Conservation (phyloP, 139 green algal genomes). For the Chlorella sp. region DNA sequence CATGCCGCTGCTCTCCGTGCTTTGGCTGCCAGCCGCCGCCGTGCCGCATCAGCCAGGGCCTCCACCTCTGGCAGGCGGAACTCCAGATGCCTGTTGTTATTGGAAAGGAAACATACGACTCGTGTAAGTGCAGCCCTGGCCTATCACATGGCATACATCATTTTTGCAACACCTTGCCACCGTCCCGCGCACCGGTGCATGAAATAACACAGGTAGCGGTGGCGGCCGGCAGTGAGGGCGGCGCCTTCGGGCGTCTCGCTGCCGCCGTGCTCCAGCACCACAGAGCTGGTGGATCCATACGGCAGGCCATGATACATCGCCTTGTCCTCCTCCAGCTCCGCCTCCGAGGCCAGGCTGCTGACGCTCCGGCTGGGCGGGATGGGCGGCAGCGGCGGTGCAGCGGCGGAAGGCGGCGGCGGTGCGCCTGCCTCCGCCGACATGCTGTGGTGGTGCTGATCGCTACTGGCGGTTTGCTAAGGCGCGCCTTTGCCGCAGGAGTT, state of each 20-base stretch:
- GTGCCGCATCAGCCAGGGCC: constrained; percentile 46
- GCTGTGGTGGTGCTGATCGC: too few species aligned
- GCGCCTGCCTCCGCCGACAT: background rate
- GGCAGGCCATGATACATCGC: background rate
- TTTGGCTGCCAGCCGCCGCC: constrained; percentile 3
- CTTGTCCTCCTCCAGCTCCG: background rate
- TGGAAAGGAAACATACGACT: too few species aligned
- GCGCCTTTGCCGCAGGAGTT: too few species aligned
- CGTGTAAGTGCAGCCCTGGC: too few species aligned
- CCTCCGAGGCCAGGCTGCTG: background rate
- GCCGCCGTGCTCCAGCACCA: background rate
- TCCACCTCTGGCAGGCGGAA: constrained; percentile 75
- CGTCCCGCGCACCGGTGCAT: constrained; percentile 44
- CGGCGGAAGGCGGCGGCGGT: background rate
- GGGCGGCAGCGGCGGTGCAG: background rate
- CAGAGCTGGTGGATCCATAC: background rate
- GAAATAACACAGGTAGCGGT: constrained; percentile 65
- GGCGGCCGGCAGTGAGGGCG: background rate
- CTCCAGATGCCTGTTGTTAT: constrained; percentile 50
- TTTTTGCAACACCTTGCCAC: too few species aligned
- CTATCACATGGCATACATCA: too few species aligned
- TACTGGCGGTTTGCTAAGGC: too few species aligned
- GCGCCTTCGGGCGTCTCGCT: background rate
- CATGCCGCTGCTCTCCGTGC: background rate
- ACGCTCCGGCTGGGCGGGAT: background rate